Percentiles rank a stretch among this genome's conserved stretches.
These are phyloP conservation scores for Rubia balearica DNA, from an alignment of 305 asterid genomes.

Conservation along the genomic window DNA sequence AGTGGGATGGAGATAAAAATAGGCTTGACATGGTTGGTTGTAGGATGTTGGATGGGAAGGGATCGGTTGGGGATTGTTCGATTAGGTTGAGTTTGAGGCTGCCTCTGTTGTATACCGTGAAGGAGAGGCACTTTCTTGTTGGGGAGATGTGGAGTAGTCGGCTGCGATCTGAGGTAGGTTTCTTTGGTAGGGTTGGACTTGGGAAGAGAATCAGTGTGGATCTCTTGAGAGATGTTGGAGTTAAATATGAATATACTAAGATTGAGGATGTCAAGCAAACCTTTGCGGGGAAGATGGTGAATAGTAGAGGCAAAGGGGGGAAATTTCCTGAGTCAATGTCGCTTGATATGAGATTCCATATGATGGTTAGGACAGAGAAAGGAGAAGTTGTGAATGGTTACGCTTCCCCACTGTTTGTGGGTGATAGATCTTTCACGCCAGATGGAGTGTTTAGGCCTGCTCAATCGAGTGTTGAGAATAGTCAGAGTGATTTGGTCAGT, in stretches of 20 bases:
- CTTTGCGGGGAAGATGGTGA: constrained; percentile 43
- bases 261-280: constrained; percentile 40
- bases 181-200: constrained; percentile 51
- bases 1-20: constrained; percentile 56
- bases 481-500: constrained; percentile 33
- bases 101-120: constrained; percentile 65
- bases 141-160: constrained; percentile 82
- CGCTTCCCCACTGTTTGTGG: constrained; percentile 59
- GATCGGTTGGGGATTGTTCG: constrained; percentile 59
- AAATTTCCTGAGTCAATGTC: constrained; percentile 56
- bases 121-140: constrained; percentile 55
- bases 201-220: constrained; percentile 30
- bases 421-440: constrained; percentile 27
- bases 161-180: constrained; percentile 46
- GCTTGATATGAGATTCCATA: constrained; percentile 65
- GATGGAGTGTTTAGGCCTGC: constrained; percentile 21
- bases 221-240: constrained; percentile 19
- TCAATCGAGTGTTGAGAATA: constrained; percentile 28
- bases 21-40: constrained; percentile 80
- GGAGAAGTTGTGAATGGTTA: constrained; percentile 48
- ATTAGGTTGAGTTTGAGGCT: constrained; percentile 63
- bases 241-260: constrained; percentile 61
- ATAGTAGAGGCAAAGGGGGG: constrained; percentile 37
- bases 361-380: constrained; percentile 42
- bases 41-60: constrained; percentile 49